These are phyloP conservation scores for Aspergillus sp. DNA, from an alignment of 2,329 filamentous ascomycete species.

Conservation along the genomic window DNA sequence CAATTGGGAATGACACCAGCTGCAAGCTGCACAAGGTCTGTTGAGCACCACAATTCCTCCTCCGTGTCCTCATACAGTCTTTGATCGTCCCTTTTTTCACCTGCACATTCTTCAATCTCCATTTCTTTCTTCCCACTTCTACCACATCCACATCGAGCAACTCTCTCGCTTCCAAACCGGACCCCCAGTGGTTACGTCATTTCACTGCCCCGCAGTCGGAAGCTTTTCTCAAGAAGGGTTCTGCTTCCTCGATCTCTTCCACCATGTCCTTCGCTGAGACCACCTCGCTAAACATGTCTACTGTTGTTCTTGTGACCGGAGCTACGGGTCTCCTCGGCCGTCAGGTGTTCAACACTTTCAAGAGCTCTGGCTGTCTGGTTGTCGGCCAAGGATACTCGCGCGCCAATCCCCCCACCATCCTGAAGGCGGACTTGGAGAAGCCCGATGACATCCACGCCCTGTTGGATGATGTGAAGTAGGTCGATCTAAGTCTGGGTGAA, in stretches of 20 bases:
- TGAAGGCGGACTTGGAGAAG: constrained; percentile 55
- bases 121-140: background rate
- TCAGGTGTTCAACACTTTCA: constrained; percentile 71
- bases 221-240: constrained; percentile 1
- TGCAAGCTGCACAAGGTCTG: too few relatives aligned
- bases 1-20: too few relatives aligned
- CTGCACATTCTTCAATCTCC: background rate
- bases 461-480: constrained; percentile 53
- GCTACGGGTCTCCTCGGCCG: constrained; percentile 81
- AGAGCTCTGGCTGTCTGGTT: constrained; percentile 63
- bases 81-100: background rate
- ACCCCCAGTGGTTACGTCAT: background rate
- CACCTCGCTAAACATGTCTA: constrained; percentile 27
- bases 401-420: constrained; percentile 65
- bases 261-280: constrained; percentile 5
- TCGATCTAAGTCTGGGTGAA: background rate
- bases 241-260: constrained; percentile 2
- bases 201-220: background rate
- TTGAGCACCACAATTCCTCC: too few relatives aligned
- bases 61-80: too few relatives aligned
- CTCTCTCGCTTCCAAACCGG: background rate
- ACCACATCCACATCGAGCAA: background rate
- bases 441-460: constrained; percentile 44
- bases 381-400: constrained; percentile 73
- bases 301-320: constrained; percentile 73